Base-by-base conservation (phyloP, 306 rosid genomes). In the Alnus glutinosa region DNA sequence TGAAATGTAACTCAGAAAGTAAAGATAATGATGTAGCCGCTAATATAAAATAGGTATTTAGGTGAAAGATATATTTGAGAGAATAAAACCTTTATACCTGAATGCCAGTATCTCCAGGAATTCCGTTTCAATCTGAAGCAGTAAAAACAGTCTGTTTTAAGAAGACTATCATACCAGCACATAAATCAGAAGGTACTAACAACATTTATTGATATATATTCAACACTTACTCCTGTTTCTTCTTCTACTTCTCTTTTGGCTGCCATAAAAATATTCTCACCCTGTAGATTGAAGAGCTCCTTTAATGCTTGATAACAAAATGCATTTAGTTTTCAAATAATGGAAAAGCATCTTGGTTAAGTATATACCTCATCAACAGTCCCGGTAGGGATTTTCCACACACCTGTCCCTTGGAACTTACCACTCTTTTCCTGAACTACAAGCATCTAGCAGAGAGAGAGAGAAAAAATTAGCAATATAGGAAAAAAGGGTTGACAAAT, bases 361-460 rank as follows among this genome's bases (percentile, higher is more conserved):
- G 44, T 16, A 46, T 79, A 77, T 83, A 88, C 89, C 23, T 74
- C 83, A 74, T 88, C 89, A 71, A 88, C 91, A n/a, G 59, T 73
- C 78, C 91, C 91, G 13, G 91, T 88, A 51, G 91, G 89, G 30
- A 81, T 63, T 84, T 88, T 88, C 91, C 91, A 88, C 55, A 76
- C 78, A 4, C 88, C 91, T 70, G 79, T 71, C 12, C 86, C 86
- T 73, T 77, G 81, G 63, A 73, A 85, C 77, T 14, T 75, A 57
- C 91, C 91, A 85, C 88, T 85, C 75, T 88, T 88, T 77, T 88
- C 91, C 57, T 85, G 80, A 23, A 88, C 89, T 39, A 85, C 89
- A 64, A 88, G 83, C 69, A 88, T 34, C 64, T 55, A 64, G 42
- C 62, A 77, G 57, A 69, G 50, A 36, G 59, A 51, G 19, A 49